Evolutionary conservation across 2,329 filamentous ascomycete species (phyloP).

Genomic region (Ascochyta pisi): DNA sequence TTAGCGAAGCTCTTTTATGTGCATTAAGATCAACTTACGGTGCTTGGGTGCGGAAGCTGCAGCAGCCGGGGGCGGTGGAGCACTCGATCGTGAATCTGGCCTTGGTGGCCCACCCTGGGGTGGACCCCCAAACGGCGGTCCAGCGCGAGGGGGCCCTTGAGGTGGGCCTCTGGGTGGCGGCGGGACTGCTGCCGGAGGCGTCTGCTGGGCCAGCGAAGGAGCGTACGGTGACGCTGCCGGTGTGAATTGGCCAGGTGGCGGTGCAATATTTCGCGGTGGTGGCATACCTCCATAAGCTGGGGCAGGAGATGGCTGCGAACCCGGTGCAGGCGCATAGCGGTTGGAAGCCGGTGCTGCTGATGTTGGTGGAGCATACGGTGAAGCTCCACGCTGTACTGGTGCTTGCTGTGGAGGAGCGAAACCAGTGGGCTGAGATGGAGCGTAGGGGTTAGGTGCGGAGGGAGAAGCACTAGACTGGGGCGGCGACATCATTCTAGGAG

Average conservation of each 20-base stretch:
- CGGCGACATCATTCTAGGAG: conserved; percentile 70
- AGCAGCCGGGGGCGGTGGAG: conserved; percentile 58
- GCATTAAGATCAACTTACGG: conserved; percentile 60
- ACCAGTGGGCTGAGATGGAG: conserved; percentile 58
- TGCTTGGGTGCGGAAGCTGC: conserved; percentile 68
- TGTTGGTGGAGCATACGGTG: conserved; percentile 85
- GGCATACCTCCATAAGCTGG: conserved; percentile 45
- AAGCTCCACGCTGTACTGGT: conserved; percentile 74
- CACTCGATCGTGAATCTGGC: conserved; percentile 53
- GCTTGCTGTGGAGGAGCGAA: conserved; percentile 59
- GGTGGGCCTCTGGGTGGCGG: conserved; percentile 53
- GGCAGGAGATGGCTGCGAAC: conserved; percentile 57
- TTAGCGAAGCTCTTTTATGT: conserved; percentile 27
- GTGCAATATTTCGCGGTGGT: conserved; percentile 53
- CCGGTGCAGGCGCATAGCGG: conserved; percentile 71
- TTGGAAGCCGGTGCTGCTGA: conserved; percentile 66
- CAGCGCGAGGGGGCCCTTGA: conserved; percentile 47
- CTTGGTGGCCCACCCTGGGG: conserved; percentile 50
- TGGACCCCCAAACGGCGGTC: conserved; percentile 46
- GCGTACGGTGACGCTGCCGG: conserved; percentile 47
- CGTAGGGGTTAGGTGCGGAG: conserved; percentile 62
- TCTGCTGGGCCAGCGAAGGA: conserved; percentile 43
- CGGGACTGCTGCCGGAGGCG: conserved; percentile 49
- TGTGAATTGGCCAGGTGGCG: conserved; percentile 49
- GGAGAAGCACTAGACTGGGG: conserved; percentile 57